Evolutionary conservation across 1,284 basidiomycete genomes (phyloP).

Genomic region (Ustilago shanxiensis): DNA sequence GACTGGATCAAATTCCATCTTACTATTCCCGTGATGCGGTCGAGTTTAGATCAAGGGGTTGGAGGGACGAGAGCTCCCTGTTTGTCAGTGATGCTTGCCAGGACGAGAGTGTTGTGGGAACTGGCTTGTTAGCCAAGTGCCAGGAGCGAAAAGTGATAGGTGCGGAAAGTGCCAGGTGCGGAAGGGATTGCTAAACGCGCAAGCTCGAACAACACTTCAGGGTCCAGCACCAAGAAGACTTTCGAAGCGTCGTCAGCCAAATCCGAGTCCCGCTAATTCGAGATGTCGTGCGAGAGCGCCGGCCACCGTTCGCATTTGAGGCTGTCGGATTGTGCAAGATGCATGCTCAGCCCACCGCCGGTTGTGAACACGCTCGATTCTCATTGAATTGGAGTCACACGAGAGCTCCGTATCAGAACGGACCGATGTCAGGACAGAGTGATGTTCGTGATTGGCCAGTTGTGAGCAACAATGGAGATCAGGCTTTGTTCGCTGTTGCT

Average conservation of each 20-base stretch:
- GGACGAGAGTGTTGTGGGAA: too few species aligned
- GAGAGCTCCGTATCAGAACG: background rate
- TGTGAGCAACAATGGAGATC: background rate
- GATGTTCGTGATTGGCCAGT: background rate
- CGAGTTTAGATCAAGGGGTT: background rate
- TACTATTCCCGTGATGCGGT: background rate
- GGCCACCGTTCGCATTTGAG: background rate
- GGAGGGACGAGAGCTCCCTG: background rate
- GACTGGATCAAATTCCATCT: constrained; percentile 46
- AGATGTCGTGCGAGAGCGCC: constrained; percentile 11
- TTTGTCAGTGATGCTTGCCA: background rate
- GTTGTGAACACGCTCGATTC: background rate
- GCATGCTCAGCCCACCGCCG: constrained; percentile 2
- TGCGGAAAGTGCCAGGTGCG: constrained; percentile 13
- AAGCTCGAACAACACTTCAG: constrained; percentile 6
- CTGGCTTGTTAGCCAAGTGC: too few species aligned
- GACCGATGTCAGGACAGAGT: background rate
- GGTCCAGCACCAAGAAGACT: constrained; percentile 21
- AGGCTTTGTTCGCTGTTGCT: background rate
- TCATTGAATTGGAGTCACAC: background rate
- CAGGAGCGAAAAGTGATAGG: too few species aligned
- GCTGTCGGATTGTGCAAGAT: constrained; percentile 32
- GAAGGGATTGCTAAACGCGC: too few species aligned
- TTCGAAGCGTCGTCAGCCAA: constrained; percentile 17
- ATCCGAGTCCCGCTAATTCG: background rate